Evolutionary conservation across 345 rosid species (phyloP).

Genomic region (Gossypium arboreum): DNA sequence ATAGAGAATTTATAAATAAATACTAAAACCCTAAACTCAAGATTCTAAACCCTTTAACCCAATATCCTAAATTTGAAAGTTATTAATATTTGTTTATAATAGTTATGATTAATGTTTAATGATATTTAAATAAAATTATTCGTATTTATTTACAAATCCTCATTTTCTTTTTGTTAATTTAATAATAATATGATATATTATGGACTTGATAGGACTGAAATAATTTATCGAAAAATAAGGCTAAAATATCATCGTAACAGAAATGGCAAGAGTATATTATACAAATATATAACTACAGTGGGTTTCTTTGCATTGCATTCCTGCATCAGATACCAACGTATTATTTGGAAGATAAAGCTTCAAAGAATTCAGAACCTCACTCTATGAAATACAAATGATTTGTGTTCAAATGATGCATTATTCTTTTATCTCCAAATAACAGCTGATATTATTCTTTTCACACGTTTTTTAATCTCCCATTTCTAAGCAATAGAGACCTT

Average conservation of each 20-base stretch:
- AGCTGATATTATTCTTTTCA: not conserved
- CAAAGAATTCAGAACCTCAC: slow-evolving; percentile 6
- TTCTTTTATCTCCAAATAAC: not conserved
- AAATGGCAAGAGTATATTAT: not conserved
- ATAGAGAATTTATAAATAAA: too few relatives aligned
- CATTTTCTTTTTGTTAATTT: too few relatives aligned
- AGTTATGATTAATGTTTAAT: too few relatives aligned
- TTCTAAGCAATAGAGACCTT: slow-evolving; percentile 39
- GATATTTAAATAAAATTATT: too few relatives aligned
- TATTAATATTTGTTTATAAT: too few relatives aligned
- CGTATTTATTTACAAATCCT: too few relatives aligned
- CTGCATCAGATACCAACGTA: not conserved
- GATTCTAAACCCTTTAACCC: too few relatives aligned
- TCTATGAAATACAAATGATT: slow-evolving; percentile 5
- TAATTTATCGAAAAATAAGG: not conserved
- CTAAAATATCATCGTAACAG: not conserved
- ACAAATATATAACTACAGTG: not conserved
- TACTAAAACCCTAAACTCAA: too few relatives aligned
- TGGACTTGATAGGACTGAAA: not conserved
- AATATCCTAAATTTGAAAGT: too few relatives aligned
- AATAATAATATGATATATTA: too few relatives aligned
- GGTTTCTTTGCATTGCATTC: not conserved
- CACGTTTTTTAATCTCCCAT: slow-evolving; percentile 38
- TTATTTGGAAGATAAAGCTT: not conserved
- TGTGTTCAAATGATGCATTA: slow-evolving; percentile 1